Conservation (phyloP, 345 rosid genomes). For the Angophora floribunda region DNA sequence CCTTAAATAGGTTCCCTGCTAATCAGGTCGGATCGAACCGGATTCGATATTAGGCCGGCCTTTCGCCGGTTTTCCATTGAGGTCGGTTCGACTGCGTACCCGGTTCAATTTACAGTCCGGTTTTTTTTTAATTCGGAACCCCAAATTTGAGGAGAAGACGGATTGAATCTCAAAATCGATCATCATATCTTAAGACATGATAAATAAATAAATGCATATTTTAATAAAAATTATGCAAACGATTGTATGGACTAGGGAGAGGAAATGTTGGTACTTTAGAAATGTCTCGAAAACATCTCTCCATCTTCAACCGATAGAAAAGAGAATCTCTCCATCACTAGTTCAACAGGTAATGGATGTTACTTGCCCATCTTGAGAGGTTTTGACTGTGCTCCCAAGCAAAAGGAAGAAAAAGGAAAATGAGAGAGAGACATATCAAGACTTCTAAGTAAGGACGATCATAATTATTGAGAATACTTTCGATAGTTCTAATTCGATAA, state of each 20-base stretch:
- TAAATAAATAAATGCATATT: not conserved
- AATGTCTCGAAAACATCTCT: not conserved
- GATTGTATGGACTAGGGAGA: not conserved
- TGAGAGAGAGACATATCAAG: not conserved
- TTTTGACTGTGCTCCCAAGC: not conserved
- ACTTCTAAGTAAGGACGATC: not conserved
- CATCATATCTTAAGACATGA: not conserved
- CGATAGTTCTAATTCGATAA: not conserved
- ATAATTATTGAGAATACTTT: not conserved
- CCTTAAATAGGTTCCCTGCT: not conserved
- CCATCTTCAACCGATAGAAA: not conserved
- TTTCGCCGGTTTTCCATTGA: not conserved
- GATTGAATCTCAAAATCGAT: not conserved
- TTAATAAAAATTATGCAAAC: not conserved
- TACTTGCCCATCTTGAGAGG: not conserved
- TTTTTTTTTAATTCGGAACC: not conserved
- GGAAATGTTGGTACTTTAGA: not conserved
- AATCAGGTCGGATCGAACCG: not conserved
- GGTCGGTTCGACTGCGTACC: not conserved
- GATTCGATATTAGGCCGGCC: not conserved
- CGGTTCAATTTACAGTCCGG: not conserved
- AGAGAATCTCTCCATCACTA: not conserved
- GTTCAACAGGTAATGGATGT: not conserved
- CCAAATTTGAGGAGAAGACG: rapidly evolving
- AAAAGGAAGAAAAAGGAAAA: not conserved